Evolutionary conservation across 495 filamentous ascomycete genomes (phyloP), one percentile per base, ranked within the genome.

Genomic region (Friedmanniomyces simplex): DNA sequence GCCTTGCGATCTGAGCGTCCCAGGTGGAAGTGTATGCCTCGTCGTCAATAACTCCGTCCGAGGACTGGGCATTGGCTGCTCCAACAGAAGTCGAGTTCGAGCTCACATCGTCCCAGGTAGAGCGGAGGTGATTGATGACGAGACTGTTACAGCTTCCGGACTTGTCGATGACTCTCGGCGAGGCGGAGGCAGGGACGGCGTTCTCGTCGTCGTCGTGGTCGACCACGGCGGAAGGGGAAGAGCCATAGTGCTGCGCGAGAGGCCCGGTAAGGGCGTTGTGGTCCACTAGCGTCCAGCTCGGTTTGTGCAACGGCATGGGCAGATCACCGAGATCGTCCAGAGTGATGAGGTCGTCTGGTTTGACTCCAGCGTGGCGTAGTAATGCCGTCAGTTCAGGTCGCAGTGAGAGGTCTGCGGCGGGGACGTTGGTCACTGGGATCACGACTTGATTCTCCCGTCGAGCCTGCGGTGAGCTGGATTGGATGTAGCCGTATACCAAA

Each of bases 131-230:
- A 42, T 82, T 74, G 1, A 85, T 74, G 20, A 97, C 79, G 0
- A 96, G 75, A 25, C 85, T 90, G 43, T 82, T 77, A 72, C 93
- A 98, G 60, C 87, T 93, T 0, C 91, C 79, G 1, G 71, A 72
- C 48, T 79, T 83, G 43, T 81, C 72, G 14, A 97, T 78, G 0
- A 91, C 71, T 11, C 85, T 73, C 2, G 85, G 84, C 22, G 77
- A 70, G 10, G 60, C 66, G 2, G 56, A 65, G 0, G 69, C 46
- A 0, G 84, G 78, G 0, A 94, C 73, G 21, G 72, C 74, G 34
- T 73, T 61, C 65, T 98, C 93, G 62, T 98, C 88, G 0, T 80
- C 82, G 67, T 97, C 94, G 70, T 98, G 93, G 68, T 98, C 93
- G 45, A 98, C 84, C 55, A 87, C 88, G n/a, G 86, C 93, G 7